These are phyloP conservation scores for Inga laurina DNA, from an alignment of 306 rosid species.

Conservation along the genomic window DNA sequence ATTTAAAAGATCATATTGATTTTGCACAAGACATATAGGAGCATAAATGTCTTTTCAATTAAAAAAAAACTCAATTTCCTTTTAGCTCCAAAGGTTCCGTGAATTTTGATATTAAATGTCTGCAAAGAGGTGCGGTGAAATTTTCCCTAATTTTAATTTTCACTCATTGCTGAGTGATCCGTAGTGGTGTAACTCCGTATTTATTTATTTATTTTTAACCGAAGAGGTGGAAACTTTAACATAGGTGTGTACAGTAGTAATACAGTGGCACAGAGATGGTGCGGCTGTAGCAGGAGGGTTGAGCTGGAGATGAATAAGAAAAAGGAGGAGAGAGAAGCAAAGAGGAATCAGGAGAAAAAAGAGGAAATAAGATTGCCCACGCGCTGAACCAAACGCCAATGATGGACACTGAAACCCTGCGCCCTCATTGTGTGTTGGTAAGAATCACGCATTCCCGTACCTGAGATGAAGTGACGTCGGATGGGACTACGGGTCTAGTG, in stretches of 20 bases:
- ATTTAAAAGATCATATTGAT: too few species aligned
- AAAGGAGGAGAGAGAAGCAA: not conserved
- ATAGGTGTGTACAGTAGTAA: not conserved
- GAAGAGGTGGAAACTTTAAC: conserved; percentile 32
- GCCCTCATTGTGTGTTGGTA: not conserved
- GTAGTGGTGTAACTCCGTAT: not conserved
- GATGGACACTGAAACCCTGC: conserved; percentile 38
- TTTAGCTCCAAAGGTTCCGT: too few species aligned
- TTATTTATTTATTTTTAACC: not conserved
- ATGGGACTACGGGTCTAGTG: conserved; percentile 20
- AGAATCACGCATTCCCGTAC: conserved; percentile 55
- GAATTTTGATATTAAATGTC: too few species aligned
- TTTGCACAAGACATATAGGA: too few species aligned
- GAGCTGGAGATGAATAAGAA: conserved; percentile 26
- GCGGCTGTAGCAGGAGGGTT: conserved; percentile 8
- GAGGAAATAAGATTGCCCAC: conserved; percentile 10
- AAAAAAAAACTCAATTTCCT: too few species aligned
- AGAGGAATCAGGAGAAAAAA: not conserved
- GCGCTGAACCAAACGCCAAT: conserved; percentile 24
- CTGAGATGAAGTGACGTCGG: conserved; percentile 47
- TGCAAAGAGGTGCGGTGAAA: too few species aligned
- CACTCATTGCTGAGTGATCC: conserved; percentile 22
- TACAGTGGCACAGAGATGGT: conserved; percentile 8
- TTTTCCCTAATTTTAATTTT: conserved; percentile 25
- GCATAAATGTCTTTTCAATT: too few species aligned